A percentile compares a stretch with the other conserved stretches of the same genome.
Evolutionary conservation across 305 asterid genomes (phyloP).

Genomic region (Euphrasia arctica): DNA sequence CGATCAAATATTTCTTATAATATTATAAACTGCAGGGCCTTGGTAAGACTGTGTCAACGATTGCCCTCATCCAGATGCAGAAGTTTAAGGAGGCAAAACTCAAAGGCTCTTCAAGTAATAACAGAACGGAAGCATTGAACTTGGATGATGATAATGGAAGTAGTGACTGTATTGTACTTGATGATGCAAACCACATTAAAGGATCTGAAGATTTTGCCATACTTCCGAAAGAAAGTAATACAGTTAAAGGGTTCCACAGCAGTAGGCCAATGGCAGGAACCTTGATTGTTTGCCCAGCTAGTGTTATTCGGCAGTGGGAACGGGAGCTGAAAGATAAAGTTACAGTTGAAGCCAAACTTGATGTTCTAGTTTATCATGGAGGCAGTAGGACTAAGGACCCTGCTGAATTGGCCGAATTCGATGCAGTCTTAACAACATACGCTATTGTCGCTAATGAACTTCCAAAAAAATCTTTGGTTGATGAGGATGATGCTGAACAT

Average conservation of each 20-base stretch:
- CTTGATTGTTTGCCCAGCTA: constrained; percentile 95
- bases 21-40: constrained; percentile 65
- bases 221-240: constrained; percentile 50
- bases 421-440: constrained; percentile 88
- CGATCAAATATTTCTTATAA: constrained; percentile 14
- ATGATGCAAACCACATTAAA: constrained; percentile 36
- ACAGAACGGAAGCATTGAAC: constrained; percentile 61
- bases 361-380: constrained; percentile 82
- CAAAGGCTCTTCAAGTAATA: constrained; percentile 40
- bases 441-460: constrained; percentile 91
- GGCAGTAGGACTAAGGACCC: constrained; percentile 78
- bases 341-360: constrained; percentile 43
- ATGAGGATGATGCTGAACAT: constrained; percentile 74
- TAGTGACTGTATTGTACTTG: constrained; percentile 38
- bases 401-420: constrained; percentile 67
- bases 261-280: constrained; percentile 90
- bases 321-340: constrained; percentile 89
- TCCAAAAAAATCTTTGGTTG: constrained; percentile 83
- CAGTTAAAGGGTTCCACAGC: constrained; percentile 47
- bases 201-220: constrained; percentile 50
- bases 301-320: constrained; percentile 97
- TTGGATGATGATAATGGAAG: constrained; percentile 82
- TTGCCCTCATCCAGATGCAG: constrained; percentile 87
- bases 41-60: constrained; percentile 93
- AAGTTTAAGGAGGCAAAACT: constrained; percentile 45